Evolutionary conservation across 352 stramenopile genomes (phyloP).

Genomic region (Globisporangium cystogenes): DNA sequence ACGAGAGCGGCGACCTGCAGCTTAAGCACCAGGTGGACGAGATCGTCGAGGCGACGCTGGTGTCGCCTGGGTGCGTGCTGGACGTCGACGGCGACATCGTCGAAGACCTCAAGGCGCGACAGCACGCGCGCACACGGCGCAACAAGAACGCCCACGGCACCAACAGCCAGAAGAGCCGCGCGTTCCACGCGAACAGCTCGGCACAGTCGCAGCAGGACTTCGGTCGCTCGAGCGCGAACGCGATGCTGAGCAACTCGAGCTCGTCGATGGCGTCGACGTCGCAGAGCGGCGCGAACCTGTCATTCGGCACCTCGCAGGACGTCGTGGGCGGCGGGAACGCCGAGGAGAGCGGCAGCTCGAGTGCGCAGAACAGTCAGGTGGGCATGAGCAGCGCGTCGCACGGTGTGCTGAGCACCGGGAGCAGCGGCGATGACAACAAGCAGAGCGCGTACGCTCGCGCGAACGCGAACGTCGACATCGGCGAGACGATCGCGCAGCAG

Average conservation of each 20-base stretch:
- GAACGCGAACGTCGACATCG: constrained; percentile 73
- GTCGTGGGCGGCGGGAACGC: constrained; percentile 20
- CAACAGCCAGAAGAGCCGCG: constrained; percentile 40
- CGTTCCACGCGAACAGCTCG: constrained; percentile 12
- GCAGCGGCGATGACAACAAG: constrained; percentile 31
- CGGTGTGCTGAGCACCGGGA: constrained; percentile 28
- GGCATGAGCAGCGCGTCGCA: constrained; percentile 38
- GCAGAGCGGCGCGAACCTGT: constrained; percentile 45
- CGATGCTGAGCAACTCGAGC: constrained; percentile 27
- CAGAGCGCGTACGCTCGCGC: constrained; percentile 53
- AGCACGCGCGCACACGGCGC: constrained; percentile 28
- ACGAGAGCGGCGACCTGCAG: constrained; percentile 43
- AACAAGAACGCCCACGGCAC: constrained; percentile 14
- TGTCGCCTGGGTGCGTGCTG: constrained; percentile 72
- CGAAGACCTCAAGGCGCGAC: constrained; percentile 50
- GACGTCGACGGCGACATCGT: constrained; percentile 78
- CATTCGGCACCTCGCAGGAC: constrained; percentile 47
- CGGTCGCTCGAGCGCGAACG: constrained; percentile 27
- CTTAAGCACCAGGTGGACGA: constrained; percentile 74
- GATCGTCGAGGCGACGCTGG: constrained; percentile 66
- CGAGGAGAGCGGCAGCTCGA: constrained; percentile 31
- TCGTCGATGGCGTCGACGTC: constrained; percentile 30
- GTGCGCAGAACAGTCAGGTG: constrained; percentile 32
- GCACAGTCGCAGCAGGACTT: constrained; percentile 35
- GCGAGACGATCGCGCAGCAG: constrained; percentile 63